Conservation (phyloP, 129 eudicot species). For the Flaveria ramosissima region DNA sequence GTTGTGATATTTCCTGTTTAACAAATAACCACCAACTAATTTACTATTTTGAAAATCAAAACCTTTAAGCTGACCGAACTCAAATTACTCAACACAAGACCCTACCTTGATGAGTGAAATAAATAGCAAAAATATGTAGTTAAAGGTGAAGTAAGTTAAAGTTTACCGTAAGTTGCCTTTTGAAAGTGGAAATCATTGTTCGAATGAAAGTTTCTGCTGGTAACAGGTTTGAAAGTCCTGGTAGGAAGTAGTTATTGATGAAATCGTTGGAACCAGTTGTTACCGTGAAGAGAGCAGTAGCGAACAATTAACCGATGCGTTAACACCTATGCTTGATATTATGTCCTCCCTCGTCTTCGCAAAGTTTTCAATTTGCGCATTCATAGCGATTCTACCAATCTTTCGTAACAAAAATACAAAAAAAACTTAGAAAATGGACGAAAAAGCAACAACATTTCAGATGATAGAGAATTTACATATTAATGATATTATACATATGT, state of each 20-base stretch:
- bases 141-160: background rate
- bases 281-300: constrained; percentile 52
- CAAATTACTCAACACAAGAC: background rate
- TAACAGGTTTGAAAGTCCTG: constrained; percentile 35
- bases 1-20: no score
- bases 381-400: constrained; percentile 71
- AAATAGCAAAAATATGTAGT: background rate
- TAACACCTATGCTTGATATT: constrained; percentile 47
- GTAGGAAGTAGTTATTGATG: constrained; percentile 73
- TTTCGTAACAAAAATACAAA: constrained; percentile 14
- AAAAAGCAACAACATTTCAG: background rate
- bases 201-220: constrained; percentile 51
- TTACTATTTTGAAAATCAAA: background rate
- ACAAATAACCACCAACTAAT: background rate
- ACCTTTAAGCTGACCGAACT: background rate
- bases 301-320: constrained; percentile 45
- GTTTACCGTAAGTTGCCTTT: constrained; percentile 25
- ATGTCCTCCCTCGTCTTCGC: constrained; percentile 63
- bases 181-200: constrained; percentile 48
- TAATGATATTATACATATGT: no score
- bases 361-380: constrained; percentile 71
- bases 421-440: background rate
- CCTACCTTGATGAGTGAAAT: background rate
- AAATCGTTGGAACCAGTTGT: constrained; percentile 82
- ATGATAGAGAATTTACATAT: no score